Conservation (phyloP, 306 rosid species). For the Psophocarpus tetragonolobus region DNA sequence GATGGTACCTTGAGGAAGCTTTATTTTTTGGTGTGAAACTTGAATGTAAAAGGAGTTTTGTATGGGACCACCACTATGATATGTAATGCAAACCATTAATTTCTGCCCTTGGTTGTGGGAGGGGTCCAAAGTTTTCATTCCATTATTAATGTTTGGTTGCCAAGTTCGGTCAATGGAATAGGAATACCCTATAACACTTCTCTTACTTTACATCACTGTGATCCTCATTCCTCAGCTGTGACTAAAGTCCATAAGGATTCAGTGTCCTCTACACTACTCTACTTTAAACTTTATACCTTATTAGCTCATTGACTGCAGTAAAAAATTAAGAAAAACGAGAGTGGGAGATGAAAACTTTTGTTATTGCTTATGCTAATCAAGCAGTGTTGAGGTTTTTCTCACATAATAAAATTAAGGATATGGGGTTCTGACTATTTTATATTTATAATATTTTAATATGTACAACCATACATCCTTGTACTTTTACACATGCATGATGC, state of each 20-base stretch:
- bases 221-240: neutral
- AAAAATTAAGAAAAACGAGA: neutral
- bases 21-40: neutral
- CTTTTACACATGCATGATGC: neutral
- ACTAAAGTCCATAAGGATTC: neutral
- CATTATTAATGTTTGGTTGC: constrained; percentile 31
- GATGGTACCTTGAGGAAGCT: constrained; percentile 2
- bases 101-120: constrained; percentile 23
- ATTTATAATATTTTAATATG: neutral
- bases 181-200: neutral
- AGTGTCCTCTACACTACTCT: neutral
- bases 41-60: neutral
- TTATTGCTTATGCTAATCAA: neutral
- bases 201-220: neutral
- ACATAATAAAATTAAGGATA: neutral
- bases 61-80: constrained; percentile 24
- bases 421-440: neutral
- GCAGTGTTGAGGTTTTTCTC: neutral
- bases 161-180: constrained; percentile 29
- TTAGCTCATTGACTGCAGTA: neutral
- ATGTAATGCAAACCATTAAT: constrained; percentile 23
- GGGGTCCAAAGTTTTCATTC: constrained; percentile 43
- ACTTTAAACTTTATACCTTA: neutral
- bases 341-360: too few species aligned
- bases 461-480: neutral